Evolutionary conservation across 805 yeast genomes (phyloP), one percentile per base, ranked within the genome.

Genomic region (Metschnikowia kofuensis): DNA sequence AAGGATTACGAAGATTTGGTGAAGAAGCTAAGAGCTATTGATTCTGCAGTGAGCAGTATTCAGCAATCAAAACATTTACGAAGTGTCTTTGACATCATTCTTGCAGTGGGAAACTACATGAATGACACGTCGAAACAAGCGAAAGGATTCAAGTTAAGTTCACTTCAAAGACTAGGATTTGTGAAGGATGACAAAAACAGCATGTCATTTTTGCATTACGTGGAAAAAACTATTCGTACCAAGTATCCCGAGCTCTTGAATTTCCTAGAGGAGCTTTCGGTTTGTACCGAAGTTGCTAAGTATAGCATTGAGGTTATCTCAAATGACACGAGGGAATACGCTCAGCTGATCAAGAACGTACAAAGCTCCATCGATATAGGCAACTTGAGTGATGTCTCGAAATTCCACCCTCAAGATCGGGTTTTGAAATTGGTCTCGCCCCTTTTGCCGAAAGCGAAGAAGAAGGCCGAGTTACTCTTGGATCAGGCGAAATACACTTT

Each of bases 91-190:
- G 82, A 79, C 52, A 79, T 87, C 38, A 84, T 87, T 51, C 78
- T 84, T 55, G 82, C 83, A 12, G 80, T 87, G 48, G 95, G 94
- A 52, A 87, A 87, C 58, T 85, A 79, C 57, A 87, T 87, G 94
- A 87, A 87, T 62, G 89, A 84, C 58, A 66, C 75, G 7, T 73
- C 84, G 4, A 86, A 83, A 58, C 77, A 78, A 53, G 90, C 88
- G 0, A 73, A 74, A 32, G 95, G 95, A 16, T 85, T 87, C 65
- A 84, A 79, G 57, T 69, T 87, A 49, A 77, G 83, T 39, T 84
- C 92, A 0, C 72, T 87, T 50, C 87, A 79, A 56, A 75, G 89
- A 61, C 72, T 87, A 52, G 79, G 82, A 34, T 86, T 85, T 63
- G 79, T 87, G 71, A 87, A 87, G 68, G 86, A 84, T 61, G 80